phyloP scores from a whole-genome alignment of 805 yeast species.

The Schwanniomyces pseudopolymorphus region DNA sequence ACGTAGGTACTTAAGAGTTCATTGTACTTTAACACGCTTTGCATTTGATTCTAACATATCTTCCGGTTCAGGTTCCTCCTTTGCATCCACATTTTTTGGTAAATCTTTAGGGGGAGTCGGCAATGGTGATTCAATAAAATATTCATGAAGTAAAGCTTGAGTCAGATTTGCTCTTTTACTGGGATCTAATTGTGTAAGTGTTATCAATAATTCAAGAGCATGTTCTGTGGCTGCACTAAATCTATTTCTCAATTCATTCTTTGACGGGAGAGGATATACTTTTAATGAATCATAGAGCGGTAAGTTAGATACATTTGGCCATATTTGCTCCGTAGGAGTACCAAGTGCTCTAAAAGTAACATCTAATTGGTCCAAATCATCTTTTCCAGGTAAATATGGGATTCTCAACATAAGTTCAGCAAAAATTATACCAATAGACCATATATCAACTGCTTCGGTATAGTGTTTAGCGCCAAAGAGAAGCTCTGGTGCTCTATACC shows the following conservation, averaged over 20 bases:
- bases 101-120: constrained; percentile 68
- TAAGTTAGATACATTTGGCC: constrained; percentile 86
- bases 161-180: constrained; percentile 64
- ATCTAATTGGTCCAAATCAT: constrained; percentile 85
- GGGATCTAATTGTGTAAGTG: constrained; percentile 78
- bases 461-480: constrained; percentile 46
- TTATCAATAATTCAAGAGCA: constrained; percentile 73
- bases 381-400: constrained; percentile 92
- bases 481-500: constrained; percentile 86
- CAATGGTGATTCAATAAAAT: constrained; percentile 69
- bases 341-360: constrained; percentile 96
- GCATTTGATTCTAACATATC: constrained; percentile 9
- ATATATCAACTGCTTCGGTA: constrained; percentile 44
- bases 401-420: constrained; percentile 94
- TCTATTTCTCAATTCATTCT: constrained; percentile 75
- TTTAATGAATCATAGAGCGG: constrained; percentile 74
- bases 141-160: constrained; percentile 62
- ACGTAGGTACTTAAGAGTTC: neutral
- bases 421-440: constrained; percentile 63
- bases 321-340: constrained; percentile 85
- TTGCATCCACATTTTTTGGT: constrained; percentile 47
- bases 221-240: constrained; percentile 88
- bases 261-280: constrained; percentile 79
- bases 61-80: constrained; percentile 14
- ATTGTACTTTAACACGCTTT: constrained; percentile 20